Evolutionary conservation across 306 rosid genomes (phyloP).

Genomic region (Cicer bijugum): DNA sequence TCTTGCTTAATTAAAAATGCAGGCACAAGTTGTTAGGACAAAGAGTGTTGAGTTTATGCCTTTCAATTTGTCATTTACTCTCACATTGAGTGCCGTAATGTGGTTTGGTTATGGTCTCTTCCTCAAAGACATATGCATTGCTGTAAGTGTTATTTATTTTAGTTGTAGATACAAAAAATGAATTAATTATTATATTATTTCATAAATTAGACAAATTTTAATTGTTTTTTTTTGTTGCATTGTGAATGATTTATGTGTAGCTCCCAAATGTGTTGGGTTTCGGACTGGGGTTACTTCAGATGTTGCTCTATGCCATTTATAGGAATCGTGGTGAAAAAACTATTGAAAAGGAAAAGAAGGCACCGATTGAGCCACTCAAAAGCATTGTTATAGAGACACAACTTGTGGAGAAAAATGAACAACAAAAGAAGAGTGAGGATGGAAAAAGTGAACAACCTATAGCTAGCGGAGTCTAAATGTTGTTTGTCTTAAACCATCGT

Average conservation of each 20-base stretch:
- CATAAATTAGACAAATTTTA: not conserved
- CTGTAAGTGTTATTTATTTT: constrained; percentile 50
- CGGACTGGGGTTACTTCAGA: constrained; percentile 67
- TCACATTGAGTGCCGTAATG: constrained; percentile 78
- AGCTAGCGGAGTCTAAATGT: constrained; percentile 10
- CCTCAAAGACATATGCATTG: constrained; percentile 76
- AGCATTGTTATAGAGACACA: constrained; percentile 22
- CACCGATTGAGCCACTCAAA: constrained; percentile 38
- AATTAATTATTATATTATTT: not conserved
- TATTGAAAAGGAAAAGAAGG: constrained; percentile 34
- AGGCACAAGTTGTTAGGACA: constrained; percentile 75
- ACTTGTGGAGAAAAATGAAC: not conserved
- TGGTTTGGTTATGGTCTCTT: constrained; percentile 86
- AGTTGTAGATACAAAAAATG: not conserved
- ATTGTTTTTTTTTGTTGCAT: not conserved
- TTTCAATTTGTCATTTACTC: constrained; percentile 70
- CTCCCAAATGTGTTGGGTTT: constrained; percentile 83
- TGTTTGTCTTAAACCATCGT: not conserved
- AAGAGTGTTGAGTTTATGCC: constrained; percentile 90
- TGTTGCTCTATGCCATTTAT: constrained; percentile 70
- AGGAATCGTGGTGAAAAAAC: constrained; percentile 49
- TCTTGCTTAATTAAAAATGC: not conserved
- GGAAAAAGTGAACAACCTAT: not conserved
- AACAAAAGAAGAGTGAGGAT: not conserved
- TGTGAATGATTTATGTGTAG: constrained; percentile 43